phyloP scores from a whole-genome alignment of 1,284 basidiomycete species.

The Amylostereum areolatum region DNA sequence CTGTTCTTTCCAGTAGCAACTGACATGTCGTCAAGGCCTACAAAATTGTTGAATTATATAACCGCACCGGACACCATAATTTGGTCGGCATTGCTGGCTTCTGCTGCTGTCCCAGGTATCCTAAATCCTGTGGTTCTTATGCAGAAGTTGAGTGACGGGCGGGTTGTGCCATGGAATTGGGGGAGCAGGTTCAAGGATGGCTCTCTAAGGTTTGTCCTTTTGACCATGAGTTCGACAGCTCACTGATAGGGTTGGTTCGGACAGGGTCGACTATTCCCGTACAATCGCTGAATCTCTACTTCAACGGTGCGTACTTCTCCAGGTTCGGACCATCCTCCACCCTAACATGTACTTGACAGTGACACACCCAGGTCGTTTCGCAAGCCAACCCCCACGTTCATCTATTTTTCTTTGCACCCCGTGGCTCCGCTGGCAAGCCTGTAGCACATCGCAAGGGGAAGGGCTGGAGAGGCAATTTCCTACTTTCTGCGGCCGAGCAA shows the following conservation, averaged over 20 bases:
- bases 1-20: neutral
- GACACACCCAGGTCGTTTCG: slow-evolving; percentile 91
- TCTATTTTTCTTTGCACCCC: slow-evolving; percentile 94
- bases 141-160: slow-evolving; percentile 85
- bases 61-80: slow-evolving; percentile 88
- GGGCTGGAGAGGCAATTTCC: slow-evolving; percentile 94
- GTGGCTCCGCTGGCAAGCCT: slow-evolving; percentile 90
- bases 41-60: slow-evolving; percentile 92
- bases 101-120: slow-evolving; percentile 82
- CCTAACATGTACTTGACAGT: slow-evolving; percentile 40
- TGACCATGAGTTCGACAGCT: neutral
- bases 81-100: slow-evolving; percentile 75
- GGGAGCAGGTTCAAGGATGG: slow-evolving; percentile 92
- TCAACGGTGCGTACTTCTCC: slow-evolving; percentile 55
- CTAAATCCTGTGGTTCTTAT: slow-evolving; percentile 87
- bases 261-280: slow-evolving; percentile 90
- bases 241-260: neutral
- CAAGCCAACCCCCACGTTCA: slow-evolving; percentile 98
- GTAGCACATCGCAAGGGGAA: slow-evolving; percentile 89
- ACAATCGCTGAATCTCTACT: slow-evolving; percentile 88
- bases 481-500: slow-evolving; percentile 87
- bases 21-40: slow-evolving; percentile 53
- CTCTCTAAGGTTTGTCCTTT: slow-evolving; percentile 56
- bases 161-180: slow-evolving; percentile 90
- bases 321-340: neutral